A percentile compares a stretch with the other conserved stretches of the same genome.
Evolutionary conservation across 495 filamentous ascomycete genomes (phyloP).

Genomic region (Daldinia loculata): DNA sequence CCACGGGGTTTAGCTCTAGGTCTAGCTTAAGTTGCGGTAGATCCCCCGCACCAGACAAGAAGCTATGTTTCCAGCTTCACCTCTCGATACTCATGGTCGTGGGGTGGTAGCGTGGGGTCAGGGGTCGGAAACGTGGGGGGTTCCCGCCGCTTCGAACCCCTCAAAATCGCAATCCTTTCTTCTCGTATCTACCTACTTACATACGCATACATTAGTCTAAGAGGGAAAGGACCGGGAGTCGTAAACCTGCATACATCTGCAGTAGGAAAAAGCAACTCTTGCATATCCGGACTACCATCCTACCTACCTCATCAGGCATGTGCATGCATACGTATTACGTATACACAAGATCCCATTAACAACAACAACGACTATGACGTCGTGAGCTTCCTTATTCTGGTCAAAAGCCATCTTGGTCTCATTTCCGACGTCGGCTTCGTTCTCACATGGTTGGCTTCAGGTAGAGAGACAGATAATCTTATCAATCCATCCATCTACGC

Average conservation of each 20-base stretch:
- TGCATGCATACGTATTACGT: conserved; percentile 7
- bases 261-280: conserved; percentile 26
- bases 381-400: neutral
- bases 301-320: neutral
- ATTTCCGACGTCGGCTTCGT: conserved; percentile 27
- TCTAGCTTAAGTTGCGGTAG: neutral
- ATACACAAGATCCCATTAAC: conserved; percentile 12
- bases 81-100: conserved; percentile 5
- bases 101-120: conserved; percentile 1
- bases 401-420: conserved; percentile 6
- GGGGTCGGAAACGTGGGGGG: conserved; percentile 12
- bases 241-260: conserved; percentile 16
- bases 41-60: conserved; percentile 9
- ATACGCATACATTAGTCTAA: neutral
- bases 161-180: neutral
- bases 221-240: neutral
- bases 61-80: neutral
- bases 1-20: neutral
- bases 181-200: neutral
- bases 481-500: conserved; percentile 23
- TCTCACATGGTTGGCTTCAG: neutral
- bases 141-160: neutral
- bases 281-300: conserved; percentile 26
- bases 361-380: neutral
- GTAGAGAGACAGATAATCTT: conserved; percentile 24